Evolutionary conservation across 371 early-diverging fungal genomes (phyloP).

Genomic region (Mucor indicus): DNA sequence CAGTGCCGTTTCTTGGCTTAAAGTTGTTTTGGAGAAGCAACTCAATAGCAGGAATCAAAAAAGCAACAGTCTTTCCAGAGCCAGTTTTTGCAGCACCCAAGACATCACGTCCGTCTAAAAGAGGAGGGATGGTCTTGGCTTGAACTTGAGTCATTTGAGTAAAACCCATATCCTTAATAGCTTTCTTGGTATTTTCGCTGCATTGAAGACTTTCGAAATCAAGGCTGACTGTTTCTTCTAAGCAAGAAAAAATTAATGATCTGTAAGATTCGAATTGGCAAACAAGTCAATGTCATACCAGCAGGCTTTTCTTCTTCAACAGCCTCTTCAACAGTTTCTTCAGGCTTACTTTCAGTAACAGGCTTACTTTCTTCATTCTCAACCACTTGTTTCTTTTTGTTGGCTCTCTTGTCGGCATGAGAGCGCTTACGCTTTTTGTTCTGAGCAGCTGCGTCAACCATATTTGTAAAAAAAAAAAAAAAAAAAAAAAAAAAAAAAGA

Average conservation of each 20-base stretch:
- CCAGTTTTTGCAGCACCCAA: slow-evolving; percentile 99
- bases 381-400: slow-evolving; percentile 30
- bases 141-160: slow-evolving; percentile 97
- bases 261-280: no score
- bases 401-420: slow-evolving; percentile 23
- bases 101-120: slow-evolving; percentile 96
- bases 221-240: slow-evolving; percentile 42
- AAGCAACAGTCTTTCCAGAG: slow-evolving; percentile 98
- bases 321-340: slow-evolving; percentile 6
- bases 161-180: slow-evolving; percentile 93
- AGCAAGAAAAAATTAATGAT: no score
- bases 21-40: slow-evolving; percentile 77
- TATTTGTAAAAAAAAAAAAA: neutral
- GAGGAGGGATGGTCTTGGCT: slow-evolving; percentile 91
- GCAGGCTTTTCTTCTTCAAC: slow-evolving; percentile 20
- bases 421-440: slow-evolving; percentile 32
- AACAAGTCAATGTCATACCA: no score
- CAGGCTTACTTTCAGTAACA: slow-evolving; percentile 15
- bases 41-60: slow-evolving; percentile 96
- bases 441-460: slow-evolving; percentile 16
- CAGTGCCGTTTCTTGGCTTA: slow-evolving; percentile 96
- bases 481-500: slow-evolving; percentile 4
- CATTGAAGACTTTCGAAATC: slow-evolving; percentile 65
- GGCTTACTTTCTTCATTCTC: slow-evolving; percentile 34
- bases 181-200: slow-evolving; percentile 71